A percentile compares a stretch with the other conserved stretches of the same genome.
These are phyloP conservation scores for Purpureocillium lavendulum DNA, from an alignment of 2,329 filamentous ascomycete genomes.

Conservation along the genomic window DNA sequence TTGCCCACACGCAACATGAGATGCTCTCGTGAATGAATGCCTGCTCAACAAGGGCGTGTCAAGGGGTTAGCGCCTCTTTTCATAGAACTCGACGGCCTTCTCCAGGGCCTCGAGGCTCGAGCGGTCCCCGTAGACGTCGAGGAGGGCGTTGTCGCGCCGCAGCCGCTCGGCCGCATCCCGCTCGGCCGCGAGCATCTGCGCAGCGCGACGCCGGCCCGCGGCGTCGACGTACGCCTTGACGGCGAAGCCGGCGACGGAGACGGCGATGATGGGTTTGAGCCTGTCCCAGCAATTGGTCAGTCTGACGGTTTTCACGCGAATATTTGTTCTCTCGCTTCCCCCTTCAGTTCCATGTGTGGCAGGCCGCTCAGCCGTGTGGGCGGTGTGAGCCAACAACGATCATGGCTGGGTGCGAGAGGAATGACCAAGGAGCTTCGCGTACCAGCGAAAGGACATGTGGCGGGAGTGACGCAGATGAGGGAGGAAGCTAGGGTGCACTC, in stretches of 20 bases:
- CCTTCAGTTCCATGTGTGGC: no score
- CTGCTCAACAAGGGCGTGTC: no score
- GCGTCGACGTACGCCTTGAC: constrained; percentile 23
- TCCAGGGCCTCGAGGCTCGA: constrained; percentile 39
- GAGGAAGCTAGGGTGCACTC: constrained; percentile 23
- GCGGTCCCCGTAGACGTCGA: constrained; percentile 42
- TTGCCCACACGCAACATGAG: no score
- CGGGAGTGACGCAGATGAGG: constrained; percentile 20
- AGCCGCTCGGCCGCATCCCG: constrained; percentile 24
- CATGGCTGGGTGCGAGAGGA: no score
- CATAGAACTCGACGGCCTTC: constrained; percentile 38
- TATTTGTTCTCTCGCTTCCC: no score
- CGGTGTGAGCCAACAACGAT: no score
- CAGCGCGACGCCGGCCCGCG: constrained; percentile 16
- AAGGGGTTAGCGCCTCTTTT: constrained; percentile 18
- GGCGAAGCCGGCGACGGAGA: constrained; percentile 24
- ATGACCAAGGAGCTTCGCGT: not conserved
- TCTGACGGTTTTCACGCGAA: no score
- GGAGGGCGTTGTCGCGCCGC: constrained; percentile 31
- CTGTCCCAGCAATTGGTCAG: constrained; percentile 4
- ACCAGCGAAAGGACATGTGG: constrained; percentile 22
- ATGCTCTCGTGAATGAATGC: no score
- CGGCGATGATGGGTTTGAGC: constrained; percentile 14
- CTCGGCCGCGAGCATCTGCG: constrained; percentile 16
- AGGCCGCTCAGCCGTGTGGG: no score